Evolutionary conservation across 768 basidiomycete species (phyloP), one percentile per base, ranked within the genome.

Genomic region (Lentinus brumalis): DNA sequence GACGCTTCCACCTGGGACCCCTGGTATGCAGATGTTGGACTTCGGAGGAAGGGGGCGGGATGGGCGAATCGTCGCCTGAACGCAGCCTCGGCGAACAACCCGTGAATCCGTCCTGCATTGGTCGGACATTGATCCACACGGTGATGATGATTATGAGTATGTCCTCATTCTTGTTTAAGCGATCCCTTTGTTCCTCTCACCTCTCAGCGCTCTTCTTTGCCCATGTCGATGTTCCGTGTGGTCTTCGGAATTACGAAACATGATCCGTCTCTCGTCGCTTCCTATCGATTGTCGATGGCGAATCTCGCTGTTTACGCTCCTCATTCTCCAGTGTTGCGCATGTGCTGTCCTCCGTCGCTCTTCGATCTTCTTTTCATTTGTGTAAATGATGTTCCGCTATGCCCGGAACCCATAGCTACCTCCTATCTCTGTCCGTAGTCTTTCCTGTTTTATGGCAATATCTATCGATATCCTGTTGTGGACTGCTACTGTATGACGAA

Each of bases 1-100:
- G 59, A 64, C 70, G 41, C 62, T 70, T 26, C 50, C 66, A 26
- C 63, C 65, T 41, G 67, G 61, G 11, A 56, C 67, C 31, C 58
- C 64, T 21, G 60, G 60, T 21, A n/a, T 59, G 41, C 46, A 54
- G 46, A 55, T 49, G 50, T 44, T 59, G 31, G 56, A 59, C 18
- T 56, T 52, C 29, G 58, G 51, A 31, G 62, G 53, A 35, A 35
- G 35, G 35, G 35, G 35, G 7, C 35, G 11, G 11, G 35, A 11
- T 11, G 35, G 35, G 39, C 56, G 60, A 14, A 59, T 65, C 21
- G 57, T 59, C 49, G 63, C 63, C 51, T 67, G 46, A 61, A 35
- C 11, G 21, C 21, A 6, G 35, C 11, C 7, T 35, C 35, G 35
- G 35, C 11, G 35, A 35, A 26, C 35, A 7, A 11, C 35, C 11